These are phyloP conservation scores for Asterionellopsis glacialis DNA, from an alignment of 108 stramenopile species.

Conservation along the genomic window DNA sequence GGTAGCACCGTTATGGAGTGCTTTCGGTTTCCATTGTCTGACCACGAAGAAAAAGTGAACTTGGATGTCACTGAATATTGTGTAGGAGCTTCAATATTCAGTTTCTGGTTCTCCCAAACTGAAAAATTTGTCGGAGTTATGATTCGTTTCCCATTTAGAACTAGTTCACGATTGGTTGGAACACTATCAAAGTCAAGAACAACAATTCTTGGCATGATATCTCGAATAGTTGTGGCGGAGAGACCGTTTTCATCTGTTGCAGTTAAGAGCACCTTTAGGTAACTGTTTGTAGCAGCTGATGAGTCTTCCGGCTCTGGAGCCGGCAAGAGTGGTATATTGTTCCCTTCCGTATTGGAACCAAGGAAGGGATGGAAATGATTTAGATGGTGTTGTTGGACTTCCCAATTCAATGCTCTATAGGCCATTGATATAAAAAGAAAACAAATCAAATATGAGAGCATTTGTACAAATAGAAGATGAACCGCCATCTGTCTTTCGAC, in stretches of 20 bases:
- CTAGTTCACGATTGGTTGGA: slow-evolving; percentile 15
- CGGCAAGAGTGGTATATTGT: slow-evolving; percentile 10
- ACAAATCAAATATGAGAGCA: no score
- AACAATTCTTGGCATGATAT: slow-evolving; percentile 10
- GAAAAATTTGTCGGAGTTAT: slow-evolving; percentile 12
- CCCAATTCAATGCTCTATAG: slow-evolving; percentile 16
- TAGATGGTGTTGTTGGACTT: slow-evolving; percentile 26
- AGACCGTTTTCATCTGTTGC: slow-evolving; percentile 22
- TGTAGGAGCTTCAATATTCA: slow-evolving; percentile 15
- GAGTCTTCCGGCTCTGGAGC: slow-evolving; percentile 32
- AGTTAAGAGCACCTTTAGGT: slow-evolving; percentile 18
- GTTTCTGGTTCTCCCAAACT: slow-evolving; percentile 21
- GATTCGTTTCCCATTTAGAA: slow-evolving; percentile 12
- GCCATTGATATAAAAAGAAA: not conserved
- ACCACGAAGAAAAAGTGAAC: slow-evolving; percentile 15
- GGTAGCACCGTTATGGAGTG: not conserved
- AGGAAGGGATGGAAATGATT: slow-evolving; percentile 27
- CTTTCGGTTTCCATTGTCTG: not conserved
- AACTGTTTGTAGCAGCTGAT: slow-evolving; percentile 21
- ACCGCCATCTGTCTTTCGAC: not conserved
- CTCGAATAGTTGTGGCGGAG: slow-evolving; percentile 4
- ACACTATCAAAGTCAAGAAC: slow-evolving; percentile 14
- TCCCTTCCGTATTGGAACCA: slow-evolving; percentile 17
- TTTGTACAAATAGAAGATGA: no score
- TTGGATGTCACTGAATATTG: slow-evolving; percentile 2